Percentiles rank a stretch among this genome's conserved stretches.
Evolutionary conservation across 805 yeast species (phyloP).

Genomic region (Gaillardinia entomophila): DNA sequence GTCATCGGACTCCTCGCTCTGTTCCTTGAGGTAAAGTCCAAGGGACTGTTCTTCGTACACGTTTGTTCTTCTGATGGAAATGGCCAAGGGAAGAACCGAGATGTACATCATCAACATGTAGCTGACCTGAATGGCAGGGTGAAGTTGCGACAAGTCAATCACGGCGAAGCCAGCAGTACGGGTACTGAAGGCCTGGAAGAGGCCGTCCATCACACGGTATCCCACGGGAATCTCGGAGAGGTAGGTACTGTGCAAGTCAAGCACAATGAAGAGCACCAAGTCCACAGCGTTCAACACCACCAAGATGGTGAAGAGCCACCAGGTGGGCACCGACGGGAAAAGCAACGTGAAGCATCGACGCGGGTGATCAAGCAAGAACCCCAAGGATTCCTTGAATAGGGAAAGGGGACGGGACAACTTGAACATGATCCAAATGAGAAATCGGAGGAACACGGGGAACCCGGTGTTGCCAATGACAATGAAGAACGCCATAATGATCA

Average conservation of each 20-base stretch:
- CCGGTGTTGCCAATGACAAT: constrained; percentile 93
- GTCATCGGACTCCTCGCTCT: constrained; percentile 19
- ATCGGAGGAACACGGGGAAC: constrained; percentile 78
- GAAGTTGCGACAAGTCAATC: constrained; percentile 61
- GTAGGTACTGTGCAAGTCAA: constrained; percentile 57
- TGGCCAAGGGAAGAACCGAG: constrained; percentile 93
- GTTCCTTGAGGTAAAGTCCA: constrained; percentile 66
- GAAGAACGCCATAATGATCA: constrained; percentile 60
- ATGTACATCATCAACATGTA: constrained; percentile 98
- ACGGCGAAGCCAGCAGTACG: constrained; percentile 91
- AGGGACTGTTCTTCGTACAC: constrained; percentile 96
- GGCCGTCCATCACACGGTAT: constrained; percentile 69
- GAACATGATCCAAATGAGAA: constrained; percentile 74
- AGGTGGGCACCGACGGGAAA: constrained; percentile 89
- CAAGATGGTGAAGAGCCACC: constrained; percentile 84
- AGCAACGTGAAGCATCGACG: constrained; percentile 91
- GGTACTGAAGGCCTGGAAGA: constrained; percentile 86
- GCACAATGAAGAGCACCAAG: constrained; percentile 68
- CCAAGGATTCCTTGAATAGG: constrained; percentile 65
- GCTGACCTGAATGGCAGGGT: constrained; percentile 89
- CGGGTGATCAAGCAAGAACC: constrained; percentile 89
- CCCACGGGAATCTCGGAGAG: constrained; percentile 58
- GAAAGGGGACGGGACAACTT: constrained; percentile 64
- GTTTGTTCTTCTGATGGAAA: constrained; percentile 92
- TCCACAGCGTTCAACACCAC: constrained; percentile 71